phyloP scores from a whole-genome alignment of 2,329 filamentous ascomycete genomes.

The Penicillium paneum region DNA sequence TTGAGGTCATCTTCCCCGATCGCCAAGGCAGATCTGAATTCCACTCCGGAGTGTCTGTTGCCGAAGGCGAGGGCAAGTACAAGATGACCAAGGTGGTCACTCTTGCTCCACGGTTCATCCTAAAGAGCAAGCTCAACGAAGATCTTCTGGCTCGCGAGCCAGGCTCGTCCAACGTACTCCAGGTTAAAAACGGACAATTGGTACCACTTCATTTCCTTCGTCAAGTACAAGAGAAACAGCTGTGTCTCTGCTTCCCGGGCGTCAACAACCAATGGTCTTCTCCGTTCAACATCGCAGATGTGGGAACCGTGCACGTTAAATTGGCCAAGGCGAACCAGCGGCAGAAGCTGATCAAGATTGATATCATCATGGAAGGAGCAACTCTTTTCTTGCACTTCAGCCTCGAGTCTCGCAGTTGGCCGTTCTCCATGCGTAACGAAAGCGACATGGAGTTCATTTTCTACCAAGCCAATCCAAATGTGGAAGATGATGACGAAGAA shows the following conservation, averaged over 20 bases:
- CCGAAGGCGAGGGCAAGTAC: constrained; percentile 93
- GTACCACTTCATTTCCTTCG: constrained; percentile 88
- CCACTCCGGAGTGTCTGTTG: constrained; percentile 83
- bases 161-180: constrained; percentile 80
- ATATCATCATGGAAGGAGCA: constrained; percentile 86
- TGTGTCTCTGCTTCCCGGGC: constrained; percentile 88
- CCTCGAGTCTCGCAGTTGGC: constrained; percentile 92
- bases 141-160: constrained; percentile 88
- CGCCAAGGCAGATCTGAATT: constrained; percentile 71
- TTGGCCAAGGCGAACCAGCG: constrained; percentile 85
- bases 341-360: constrained; percentile 80
- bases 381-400: constrained; percentile 91
- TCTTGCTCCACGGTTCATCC: constrained; percentile 83
- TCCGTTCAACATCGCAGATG: constrained; percentile 93
- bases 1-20: constrained; percentile 80
- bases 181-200: constrained; percentile 71
- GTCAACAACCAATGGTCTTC: constrained; percentile 97
- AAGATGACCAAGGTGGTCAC: constrained; percentile 96
- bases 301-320: constrained; percentile 90
- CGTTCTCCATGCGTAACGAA: constrained; percentile 97
- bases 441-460: constrained; percentile 96
- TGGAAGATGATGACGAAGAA: constrained; percentile 86
- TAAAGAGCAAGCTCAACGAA: constrained; percentile 89
- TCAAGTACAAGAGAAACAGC: constrained; percentile 76
- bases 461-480: constrained; percentile 87